Conservation (phyloP, 78 protist genomes). For the Dictyostelium capitatum region DNA sequence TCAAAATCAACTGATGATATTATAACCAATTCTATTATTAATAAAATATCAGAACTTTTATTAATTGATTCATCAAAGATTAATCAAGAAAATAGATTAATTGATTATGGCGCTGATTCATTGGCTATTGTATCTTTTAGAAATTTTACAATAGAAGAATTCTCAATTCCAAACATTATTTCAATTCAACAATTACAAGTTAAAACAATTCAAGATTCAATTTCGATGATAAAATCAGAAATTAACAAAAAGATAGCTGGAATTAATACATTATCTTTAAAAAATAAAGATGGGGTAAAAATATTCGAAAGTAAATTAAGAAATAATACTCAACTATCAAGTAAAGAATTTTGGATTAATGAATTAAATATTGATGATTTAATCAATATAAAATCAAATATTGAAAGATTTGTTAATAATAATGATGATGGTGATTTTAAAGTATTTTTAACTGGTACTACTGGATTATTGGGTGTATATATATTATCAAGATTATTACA, state of each 20-base stretch:
- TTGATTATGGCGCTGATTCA: background rate
- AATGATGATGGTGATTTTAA: background rate
- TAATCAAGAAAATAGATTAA: background rate
- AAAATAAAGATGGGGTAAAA: no score
- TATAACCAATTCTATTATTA: background rate
- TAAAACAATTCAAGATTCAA: constrained; percentile 1
- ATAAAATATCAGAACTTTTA: background rate
- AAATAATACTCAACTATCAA: no score
- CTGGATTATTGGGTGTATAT: constrained; percentile 37
- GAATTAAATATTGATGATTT: background rate
- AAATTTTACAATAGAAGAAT: background rate
- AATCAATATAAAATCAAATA: background rate
- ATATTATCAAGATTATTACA: background rate
- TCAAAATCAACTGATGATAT: no score
- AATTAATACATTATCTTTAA: no score
- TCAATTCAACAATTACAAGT: background rate
- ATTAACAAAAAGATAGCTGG: no score
- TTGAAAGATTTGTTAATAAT: no score
- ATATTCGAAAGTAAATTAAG: no score
- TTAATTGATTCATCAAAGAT: constrained; percentile 17
- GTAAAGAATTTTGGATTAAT: background rate
- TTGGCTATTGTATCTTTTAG: background rate
- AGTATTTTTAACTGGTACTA: constrained; percentile 46
- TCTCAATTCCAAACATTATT: background rate
- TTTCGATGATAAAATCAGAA: no score